phyloP scores from a whole-genome alignment of 1,139 yeast species.

The Pichiaceae sp. region DNA sequence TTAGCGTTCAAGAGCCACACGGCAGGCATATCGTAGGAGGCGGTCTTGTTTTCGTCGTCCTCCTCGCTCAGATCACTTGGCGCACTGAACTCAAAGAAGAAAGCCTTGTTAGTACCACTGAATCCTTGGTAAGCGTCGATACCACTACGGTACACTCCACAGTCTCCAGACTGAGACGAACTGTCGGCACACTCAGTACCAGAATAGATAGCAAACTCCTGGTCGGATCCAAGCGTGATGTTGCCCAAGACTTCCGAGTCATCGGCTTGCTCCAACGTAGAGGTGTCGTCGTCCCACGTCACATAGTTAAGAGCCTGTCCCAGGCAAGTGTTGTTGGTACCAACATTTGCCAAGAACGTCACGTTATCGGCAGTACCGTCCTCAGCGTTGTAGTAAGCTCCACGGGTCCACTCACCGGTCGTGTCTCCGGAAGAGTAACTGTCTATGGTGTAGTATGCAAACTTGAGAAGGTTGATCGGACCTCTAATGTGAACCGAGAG shows the following conservation, averaged over 20 bases:
- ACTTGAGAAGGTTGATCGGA: conserved; percentile 69
- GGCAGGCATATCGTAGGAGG: conserved; percentile 84
- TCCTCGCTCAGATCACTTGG: conserved; percentile 37
- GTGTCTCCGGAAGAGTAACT: conserved; percentile 24
- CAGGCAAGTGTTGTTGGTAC: conserved; percentile 45
- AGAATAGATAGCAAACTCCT: conserved; percentile 73
- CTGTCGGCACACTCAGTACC: conserved; percentile 47
- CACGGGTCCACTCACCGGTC: conserved; percentile 63
- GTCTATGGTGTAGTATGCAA: conserved; percentile 64
- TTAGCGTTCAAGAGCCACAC: conserved; percentile 92
- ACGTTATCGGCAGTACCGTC: conserved; percentile 60
- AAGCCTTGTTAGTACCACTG: conserved; percentile 69
- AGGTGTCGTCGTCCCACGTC: conserved; percentile 29
- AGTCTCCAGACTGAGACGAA: conserved; percentile 32
- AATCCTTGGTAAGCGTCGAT: conserved; percentile 93
- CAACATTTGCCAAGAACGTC: conserved; percentile 60
- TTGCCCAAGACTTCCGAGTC: conserved; percentile 51
- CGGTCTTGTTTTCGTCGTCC: conserved; percentile 24
- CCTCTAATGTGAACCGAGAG: conserved; percentile 92
- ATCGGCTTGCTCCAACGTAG: neutral
- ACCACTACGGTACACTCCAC: conserved; percentile 82
- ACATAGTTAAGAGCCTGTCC: conserved; percentile 58
- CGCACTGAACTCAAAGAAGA: conserved; percentile 86
- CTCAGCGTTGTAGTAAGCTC: conserved; percentile 50
- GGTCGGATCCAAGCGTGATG: conserved; percentile 59